Conservation (phyloP, 768 basidiomycete species). For the Mycena galopus region DNA sequence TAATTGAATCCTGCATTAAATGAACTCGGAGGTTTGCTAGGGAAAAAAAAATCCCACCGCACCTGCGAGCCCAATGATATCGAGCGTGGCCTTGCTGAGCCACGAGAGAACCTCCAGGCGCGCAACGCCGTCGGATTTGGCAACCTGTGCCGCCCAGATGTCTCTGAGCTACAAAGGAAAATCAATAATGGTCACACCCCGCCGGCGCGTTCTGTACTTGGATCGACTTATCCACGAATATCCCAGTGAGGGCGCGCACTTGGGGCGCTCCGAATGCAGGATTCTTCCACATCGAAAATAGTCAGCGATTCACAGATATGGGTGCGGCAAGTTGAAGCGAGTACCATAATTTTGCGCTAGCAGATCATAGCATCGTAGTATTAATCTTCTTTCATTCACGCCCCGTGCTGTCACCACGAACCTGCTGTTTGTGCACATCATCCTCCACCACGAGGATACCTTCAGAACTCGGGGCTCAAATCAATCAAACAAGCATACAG, state of each 20-base stretch:
- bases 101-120: too few relatives aligned
- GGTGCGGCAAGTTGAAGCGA: too few relatives aligned
- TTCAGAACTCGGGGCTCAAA: too few relatives aligned
- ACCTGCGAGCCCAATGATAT: too few relatives aligned
- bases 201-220: slow-evolving; percentile 49
- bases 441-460: too few relatives aligned
- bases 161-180: slow-evolving; percentile 58
- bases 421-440: too few relatives aligned
- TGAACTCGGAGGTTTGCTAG: neutral
- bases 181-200: neutral
- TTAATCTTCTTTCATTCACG: too few relatives aligned
- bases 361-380: neutral
- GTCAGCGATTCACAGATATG: neutral
- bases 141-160: slow-evolving; percentile 54
- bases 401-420: too few relatives aligned
- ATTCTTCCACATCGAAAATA: slow-evolving; percentile 53
- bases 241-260: slow-evolving; percentile 63
- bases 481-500: too few relatives aligned
- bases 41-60: too few relatives aligned
- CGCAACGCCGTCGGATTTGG: slow-evolving; percentile 41
- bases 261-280: slow-evolving; percentile 75
- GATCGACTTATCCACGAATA: slow-evolving; percentile 63
- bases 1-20: slow-evolving; percentile 45
- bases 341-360: slow-evolving; percentile 45
- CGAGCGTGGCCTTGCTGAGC: too few relatives aligned